A percentile compares a stretch with the other conserved stretches of the same genome.
Evolutionary conservation across 2,329 filamentous ascomycete species (phyloP).

Genomic region (Elsinoe australis): DNA sequence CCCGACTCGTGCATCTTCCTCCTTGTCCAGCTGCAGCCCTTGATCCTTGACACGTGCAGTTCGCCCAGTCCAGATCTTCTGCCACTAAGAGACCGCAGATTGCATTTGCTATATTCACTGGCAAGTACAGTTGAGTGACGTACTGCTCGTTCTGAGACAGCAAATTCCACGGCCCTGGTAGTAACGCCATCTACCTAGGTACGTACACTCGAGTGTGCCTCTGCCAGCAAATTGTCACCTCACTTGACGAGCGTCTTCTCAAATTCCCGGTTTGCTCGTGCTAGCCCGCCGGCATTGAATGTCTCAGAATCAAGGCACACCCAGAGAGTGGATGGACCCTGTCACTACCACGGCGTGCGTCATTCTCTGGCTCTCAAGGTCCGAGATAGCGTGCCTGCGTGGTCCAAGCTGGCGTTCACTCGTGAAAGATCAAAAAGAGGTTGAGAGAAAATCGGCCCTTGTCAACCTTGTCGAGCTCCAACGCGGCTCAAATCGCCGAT

Average conservation of each 20-base stretch:
- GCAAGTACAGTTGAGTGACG: too few species aligned
- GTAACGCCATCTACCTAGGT: background rate
- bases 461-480: conserved; percentile 5
- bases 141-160: too few species aligned
- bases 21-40: background rate
- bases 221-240: too few species aligned
- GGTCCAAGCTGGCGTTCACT: conserved; percentile 13
- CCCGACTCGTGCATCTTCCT: background rate
- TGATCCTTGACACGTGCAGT: too few species aligned
- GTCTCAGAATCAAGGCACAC: conserved; percentile 16
- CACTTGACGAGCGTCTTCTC: too few species aligned
- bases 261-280: background rate
- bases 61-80: background rate
- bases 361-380: background rate
- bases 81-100: too few species aligned
- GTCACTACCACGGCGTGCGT: conserved; percentile 2
- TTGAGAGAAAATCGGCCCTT: too few species aligned
- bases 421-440: too few species aligned
- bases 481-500: conserved; percentile 15
- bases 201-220: background rate
- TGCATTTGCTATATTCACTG: too few species aligned
- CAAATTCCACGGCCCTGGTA: conserved; percentile 5
- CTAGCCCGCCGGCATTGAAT: background rate
- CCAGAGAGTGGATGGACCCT: conserved; percentile 1
- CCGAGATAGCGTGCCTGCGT: too few species aligned